Base-by-base conservation (phyloP, 768 basidiomycete genomes). In the Mycena capillaripes region DNA sequence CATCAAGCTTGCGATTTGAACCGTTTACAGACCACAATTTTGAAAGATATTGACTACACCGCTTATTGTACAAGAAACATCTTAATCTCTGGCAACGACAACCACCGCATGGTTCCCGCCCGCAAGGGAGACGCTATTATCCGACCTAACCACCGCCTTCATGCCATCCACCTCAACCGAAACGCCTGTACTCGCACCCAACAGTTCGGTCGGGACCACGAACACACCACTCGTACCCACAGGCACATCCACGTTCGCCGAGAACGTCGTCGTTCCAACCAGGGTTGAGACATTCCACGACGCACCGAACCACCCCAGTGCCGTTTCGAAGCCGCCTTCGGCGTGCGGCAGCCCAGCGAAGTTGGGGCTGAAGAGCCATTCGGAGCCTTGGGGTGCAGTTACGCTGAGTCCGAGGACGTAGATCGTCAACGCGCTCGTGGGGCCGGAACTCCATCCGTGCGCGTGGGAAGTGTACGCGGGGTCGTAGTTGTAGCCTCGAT, bases 401-500 rank as follows among this genome's bases (percentile, higher is more conserved):
- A 90, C 81, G 17, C 81, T 83, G 14, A 91, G 79, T n/a, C 89
- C 89, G 16, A 89, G 82, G 34, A 90, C 83, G 76, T 89, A 90
- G 79, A 87, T 88, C 2, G 89, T 89, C 16, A 90, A 79, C 7
- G 89, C 88, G 8, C 88, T 86, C 0, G 90, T 91, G 0, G 90
- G 88, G 0, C 89, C 90, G 0, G 89, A 81, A 66, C 86, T 87
- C 90, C 90, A 91, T 6, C 89, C 89, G 73, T 91, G 90, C 2
- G 88, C 79, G 76, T 90, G 89, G n/a, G 86, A 88, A 10, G 88
- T 90, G 78, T 90, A 91, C 0, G 89, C 83, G 1, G 88, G 82
- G 74, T 91, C 90, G 78, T 86, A 83, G 78, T 88, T 87, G 81
- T 91, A 91, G 4, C 90, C 90, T 23, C 79, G 78, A 72, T 88